These are phyloP conservation scores for Rhizodiscina lignyota DNA, from an alignment of 495 filamentous ascomycete genomes.

Conservation along the genomic window DNA sequence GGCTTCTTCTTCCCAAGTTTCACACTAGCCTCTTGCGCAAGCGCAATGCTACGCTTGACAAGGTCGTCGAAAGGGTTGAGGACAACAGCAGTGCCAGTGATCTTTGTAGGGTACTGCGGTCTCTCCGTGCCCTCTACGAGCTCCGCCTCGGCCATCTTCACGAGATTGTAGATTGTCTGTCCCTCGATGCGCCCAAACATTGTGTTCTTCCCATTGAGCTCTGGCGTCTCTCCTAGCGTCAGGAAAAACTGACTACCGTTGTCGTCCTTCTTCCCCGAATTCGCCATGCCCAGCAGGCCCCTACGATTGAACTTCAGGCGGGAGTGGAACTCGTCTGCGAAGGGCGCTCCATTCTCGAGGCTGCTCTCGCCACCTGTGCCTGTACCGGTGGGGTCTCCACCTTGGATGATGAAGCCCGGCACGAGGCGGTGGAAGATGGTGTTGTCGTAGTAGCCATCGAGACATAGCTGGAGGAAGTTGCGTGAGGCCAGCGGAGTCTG, in stretches of 20 bases:
- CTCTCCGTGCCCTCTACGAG: constrained; percentile 53
- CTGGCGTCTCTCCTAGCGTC: constrained; percentile 65
- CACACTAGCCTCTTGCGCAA: constrained; percentile 9
- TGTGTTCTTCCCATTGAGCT: constrained; percentile 60
- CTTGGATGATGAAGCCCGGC: constrained; percentile 83
- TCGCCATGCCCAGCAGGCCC: constrained; percentile 87
- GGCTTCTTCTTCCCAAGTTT: constrained; percentile 41
- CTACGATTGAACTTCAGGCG: constrained; percentile 84
- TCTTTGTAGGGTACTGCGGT: constrained; percentile 71
- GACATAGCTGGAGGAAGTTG: constrained; percentile 89
- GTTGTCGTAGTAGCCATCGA: constrained; percentile 84
- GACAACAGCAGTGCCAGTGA: constrained; percentile 65
- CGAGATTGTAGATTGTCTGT: constrained; percentile 87
- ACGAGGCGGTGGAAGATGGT: constrained; percentile 90
- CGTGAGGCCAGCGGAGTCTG: constrained; percentile 82
- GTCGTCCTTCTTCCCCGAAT: constrained; percentile 51
- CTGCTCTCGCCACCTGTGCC: constrained; percentile 84
- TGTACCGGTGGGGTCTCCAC: constrained; percentile 70
- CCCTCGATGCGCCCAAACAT: constrained; percentile 79
- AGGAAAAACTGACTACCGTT: constrained; percentile 97
- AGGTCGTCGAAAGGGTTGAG: constrained; percentile 85
- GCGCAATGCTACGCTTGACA: constrained; percentile 44
- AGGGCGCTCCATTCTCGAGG: constrained; percentile 71
- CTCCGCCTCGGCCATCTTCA: constrained; percentile 82
- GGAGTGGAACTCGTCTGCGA: constrained; percentile 83